phyloP scores from a whole-genome alignment of 768 basidiomycete species.

The Mycena latifolia region DNA sequence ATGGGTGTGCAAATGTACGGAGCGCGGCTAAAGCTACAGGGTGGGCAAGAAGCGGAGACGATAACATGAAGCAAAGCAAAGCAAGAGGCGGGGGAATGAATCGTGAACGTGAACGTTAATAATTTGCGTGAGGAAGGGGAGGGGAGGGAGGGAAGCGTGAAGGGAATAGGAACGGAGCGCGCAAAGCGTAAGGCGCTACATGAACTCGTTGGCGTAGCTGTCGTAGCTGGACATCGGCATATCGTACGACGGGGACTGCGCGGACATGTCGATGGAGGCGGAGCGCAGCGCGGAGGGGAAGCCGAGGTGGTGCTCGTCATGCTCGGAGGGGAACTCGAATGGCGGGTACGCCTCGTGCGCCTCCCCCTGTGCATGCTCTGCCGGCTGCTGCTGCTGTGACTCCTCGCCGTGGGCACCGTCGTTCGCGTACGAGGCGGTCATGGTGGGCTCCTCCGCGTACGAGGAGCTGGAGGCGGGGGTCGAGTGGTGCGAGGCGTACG shows the following conservation, averaged over 20 bases:
- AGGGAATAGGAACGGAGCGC: background rate
- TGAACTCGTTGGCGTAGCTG: conserved; percentile 33
- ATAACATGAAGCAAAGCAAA: conserved; percentile 6
- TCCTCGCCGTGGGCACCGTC: background rate
- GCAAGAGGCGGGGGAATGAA: background rate
- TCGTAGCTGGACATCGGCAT: conserved; percentile 19
- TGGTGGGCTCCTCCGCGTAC: background rate
- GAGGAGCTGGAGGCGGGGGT: conserved; percentile 9
- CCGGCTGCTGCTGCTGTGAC: background rate
- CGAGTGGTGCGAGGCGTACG: conserved; percentile 4
- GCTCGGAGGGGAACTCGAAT: conserved; percentile 33
- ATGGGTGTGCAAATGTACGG: conserved; percentile 23
- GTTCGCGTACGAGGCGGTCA: background rate
- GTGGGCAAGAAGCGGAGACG: conserved; percentile 13
- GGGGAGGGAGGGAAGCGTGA: background rate
- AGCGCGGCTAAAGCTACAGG: conserved; percentile 34
- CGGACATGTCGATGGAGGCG: conserved; percentile 11
- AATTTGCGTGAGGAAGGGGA: too few relatives aligned
- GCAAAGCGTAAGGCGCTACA: conserved; percentile 8
- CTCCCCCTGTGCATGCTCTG: background rate
- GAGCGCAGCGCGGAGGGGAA: conserved; percentile 2
- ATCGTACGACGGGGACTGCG: conserved; percentile 1
- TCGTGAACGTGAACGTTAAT: too few relatives aligned
- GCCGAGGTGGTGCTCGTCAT: conserved; percentile 10
- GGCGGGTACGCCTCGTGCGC: conserved; percentile 24